Evolutionary conservation across 179 eudicot genomes (phyloP).

Genomic region (Pouteria campechiana): DNA sequence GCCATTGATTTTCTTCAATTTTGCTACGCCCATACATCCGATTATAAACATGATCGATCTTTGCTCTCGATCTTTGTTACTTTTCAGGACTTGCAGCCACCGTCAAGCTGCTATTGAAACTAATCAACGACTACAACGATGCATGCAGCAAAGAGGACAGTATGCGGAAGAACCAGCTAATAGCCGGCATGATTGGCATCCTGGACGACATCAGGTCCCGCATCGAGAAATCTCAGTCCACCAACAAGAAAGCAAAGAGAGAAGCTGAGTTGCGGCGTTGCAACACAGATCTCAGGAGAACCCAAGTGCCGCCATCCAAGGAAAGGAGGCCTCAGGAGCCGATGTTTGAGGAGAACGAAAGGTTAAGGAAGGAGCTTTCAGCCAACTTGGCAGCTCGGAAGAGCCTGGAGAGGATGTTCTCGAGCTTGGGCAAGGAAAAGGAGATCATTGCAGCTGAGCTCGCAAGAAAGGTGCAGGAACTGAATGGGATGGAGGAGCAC

Average conservation of each 20-base stretch:
- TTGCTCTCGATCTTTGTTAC: neutral
- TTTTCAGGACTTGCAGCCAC: constrained; percentile 60
- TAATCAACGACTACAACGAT: constrained; percentile 70
- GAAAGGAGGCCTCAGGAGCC: constrained; percentile 11
- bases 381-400: constrained; percentile 50
- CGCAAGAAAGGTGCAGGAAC: constrained; percentile 49
- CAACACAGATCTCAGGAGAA: constrained; percentile 24
- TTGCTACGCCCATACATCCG: neutral
- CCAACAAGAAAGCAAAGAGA: constrained; percentile 21
- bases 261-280: constrained; percentile 45
- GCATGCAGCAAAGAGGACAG: constrained; percentile 35
- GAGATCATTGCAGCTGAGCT: constrained; percentile 66
- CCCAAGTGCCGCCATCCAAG: constrained; percentile 17
- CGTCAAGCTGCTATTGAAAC: constrained; percentile 57
- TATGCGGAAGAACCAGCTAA: constrained; percentile 43
- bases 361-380: constrained; percentile 35
- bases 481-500: constrained; percentile 64
- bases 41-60: neutral
- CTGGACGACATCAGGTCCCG: constrained; percentile 55
- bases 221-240: constrained; percentile 48
- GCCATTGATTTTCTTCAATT: neutral
- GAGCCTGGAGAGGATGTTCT: constrained; percentile 62
- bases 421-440: constrained; percentile 76
- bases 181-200: constrained; percentile 76
- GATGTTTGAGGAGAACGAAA: constrained; percentile 39